Evolutionary conservation across 2,329 filamentous ascomycete genomes (phyloP), one percentile per base, ranked within the genome.

Genomic region (Xylaria hypoxylon): DNA sequence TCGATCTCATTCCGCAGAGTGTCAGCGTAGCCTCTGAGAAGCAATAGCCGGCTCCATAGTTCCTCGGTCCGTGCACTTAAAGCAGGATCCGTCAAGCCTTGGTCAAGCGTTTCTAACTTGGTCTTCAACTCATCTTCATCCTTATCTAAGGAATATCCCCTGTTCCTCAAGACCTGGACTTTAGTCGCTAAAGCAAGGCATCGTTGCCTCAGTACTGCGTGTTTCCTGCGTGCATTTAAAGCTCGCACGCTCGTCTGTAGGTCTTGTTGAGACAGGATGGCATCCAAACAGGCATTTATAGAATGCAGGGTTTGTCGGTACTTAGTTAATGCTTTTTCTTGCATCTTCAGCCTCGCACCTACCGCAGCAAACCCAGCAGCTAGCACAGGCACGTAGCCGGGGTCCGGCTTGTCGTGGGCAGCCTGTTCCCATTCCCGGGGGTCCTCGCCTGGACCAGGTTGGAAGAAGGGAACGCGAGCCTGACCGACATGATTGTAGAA

Each of bases 401-500:
- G 85, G 42, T 87, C 90, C 4, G 93, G 93, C 80, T 94, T 94
- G 75, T 91, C 91, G 71, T 91, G 87, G 31, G 95, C 85, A 0
- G 93, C 93, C 73, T 94, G 91, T 75, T 96, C 93, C 92, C 92
- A 96, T 75, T 92, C 92, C 70, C 88, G 86, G 42, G 90, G 87
- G 75, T 94, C 89, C 76, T 96, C 93, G 71, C 87, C 83, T 1
- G 88, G 82, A 17, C 87, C 84, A 2, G 91, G 91, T 70, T 89
- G 87, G 79, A 92, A 94, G 78, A 91, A 94, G 11, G 91, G 91
- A n/a, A 91, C 89, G 76, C 87, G 86, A 59, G 88, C 86, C 74
- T 91, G 88, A 69, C 91, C 89, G 69, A 94, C 92, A 71, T 92
- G 89, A 80, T 96, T 96, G 84, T 96, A 96, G 78, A 96, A 93